Conservation (phyloP, 306 rosid genomes). For the Carpinus viminea region DNA sequence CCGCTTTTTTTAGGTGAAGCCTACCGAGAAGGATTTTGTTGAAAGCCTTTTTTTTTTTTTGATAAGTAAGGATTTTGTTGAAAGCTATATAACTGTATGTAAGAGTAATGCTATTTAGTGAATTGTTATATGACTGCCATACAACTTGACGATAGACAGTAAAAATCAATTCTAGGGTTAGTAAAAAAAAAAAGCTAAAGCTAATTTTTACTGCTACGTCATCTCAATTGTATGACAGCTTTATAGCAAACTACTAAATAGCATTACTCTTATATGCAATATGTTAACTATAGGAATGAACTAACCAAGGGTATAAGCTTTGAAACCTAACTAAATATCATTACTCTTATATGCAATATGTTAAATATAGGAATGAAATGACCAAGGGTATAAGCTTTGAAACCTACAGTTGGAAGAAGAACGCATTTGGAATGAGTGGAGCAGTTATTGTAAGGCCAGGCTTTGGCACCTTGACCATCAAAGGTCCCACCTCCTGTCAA, state of each 20-base stretch:
- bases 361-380: not conserved
- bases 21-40: not conserved
- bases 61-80: not conserved
- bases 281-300: not conserved
- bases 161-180: too few species aligned
- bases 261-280: not conserved
- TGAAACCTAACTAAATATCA: constrained; percentile 4
- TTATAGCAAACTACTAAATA: too few species aligned
- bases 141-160: too few species aligned
- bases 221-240: too few species aligned
- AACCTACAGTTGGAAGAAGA: constrained; percentile 50
- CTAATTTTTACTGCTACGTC: too few species aligned
- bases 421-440: constrained; percentile 38
- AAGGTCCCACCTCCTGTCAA: constrained; percentile 56
- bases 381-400: not conserved
- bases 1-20: not conserved
- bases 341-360: not conserved
- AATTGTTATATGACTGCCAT: too few species aligned
- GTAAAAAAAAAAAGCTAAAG: too few species aligned
- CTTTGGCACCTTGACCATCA: constrained; percentile 53
- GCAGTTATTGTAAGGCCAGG: constrained; percentile 56
- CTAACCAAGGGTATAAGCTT: not conserved
- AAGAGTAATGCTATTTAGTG: too few species aligned
- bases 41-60: not conserved
- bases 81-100: not conserved